Conservation (phyloP, 2,329 filamentous ascomycete genomes). For the Claviceps sp. region DNA sequence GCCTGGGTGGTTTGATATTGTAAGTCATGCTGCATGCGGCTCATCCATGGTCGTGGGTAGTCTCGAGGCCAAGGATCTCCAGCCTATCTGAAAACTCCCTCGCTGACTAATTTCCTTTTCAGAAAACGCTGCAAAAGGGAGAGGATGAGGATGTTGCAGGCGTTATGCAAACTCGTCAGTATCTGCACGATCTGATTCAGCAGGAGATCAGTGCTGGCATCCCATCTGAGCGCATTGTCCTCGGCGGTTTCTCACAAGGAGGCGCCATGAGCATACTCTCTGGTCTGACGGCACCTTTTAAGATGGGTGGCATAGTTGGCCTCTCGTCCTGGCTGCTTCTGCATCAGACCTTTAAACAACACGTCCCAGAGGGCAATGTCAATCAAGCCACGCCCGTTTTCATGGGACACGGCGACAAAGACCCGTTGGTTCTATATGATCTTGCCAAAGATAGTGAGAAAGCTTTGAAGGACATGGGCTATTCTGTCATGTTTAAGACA, state of each 20-base stretch:
- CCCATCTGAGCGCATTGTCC: slow-evolving; percentile 63
- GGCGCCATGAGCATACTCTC: slow-evolving; percentile 73
- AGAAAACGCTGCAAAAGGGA: slow-evolving; percentile 21
- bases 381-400: slow-evolving; percentile 67
- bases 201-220: slow-evolving; percentile 70
- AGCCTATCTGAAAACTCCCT: not conserved
- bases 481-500: slow-evolving; percentile 60
- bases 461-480: slow-evolving; percentile 53
- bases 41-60: not conserved
- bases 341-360: slow-evolving; percentile 26
- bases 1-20: slow-evolving; percentile 82
- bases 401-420: slow-evolving; percentile 74
- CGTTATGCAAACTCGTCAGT: slow-evolving; percentile 43
- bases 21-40: slow-evolving; percentile 20
- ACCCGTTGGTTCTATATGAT: slow-evolving; percentile 56
- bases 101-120: not conserved
- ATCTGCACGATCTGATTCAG: slow-evolving; percentile 66
- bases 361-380: slow-evolving; percentile 24
- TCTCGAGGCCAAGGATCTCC: not conserved
- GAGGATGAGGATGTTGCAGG: slow-evolving; percentile 54
- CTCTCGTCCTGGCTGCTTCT: slow-evolving; percentile 74
- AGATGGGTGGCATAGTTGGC: slow-evolving; percentile 72
- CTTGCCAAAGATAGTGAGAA: slow-evolving; percentile 58
- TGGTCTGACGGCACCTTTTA: slow-evolving; percentile 55
- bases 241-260: slow-evolving; percentile 75